Conservation (phyloP, 2,329 filamentous ascomycete species). For the Grosmannia serpens region DNA sequence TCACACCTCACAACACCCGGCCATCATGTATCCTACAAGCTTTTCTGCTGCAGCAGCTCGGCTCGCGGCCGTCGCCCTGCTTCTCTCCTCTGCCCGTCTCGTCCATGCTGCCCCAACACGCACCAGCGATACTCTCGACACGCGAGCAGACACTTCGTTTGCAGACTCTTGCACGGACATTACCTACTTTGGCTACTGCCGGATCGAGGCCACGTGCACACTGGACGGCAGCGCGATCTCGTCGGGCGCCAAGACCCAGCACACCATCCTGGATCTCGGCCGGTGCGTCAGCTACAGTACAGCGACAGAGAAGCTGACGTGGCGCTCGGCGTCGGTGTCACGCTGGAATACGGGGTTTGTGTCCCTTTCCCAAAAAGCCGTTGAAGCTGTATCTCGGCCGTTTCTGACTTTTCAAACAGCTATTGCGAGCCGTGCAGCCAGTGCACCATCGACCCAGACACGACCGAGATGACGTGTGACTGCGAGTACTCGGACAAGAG, state of each 20-base stretch:
- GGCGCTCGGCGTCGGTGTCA: constrained; percentile 4
- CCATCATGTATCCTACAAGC: neutral
- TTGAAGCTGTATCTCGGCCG: too few relatives aligned
- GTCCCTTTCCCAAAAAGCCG: neutral
- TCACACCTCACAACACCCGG: too few relatives aligned
- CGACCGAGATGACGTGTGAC: constrained; percentile 8
- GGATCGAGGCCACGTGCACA: constrained; percentile 9
- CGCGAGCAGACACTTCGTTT: constrained; percentile 1
- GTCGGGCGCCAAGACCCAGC: neutral
- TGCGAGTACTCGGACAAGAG: constrained; percentile 2
- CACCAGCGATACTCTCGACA: neutral
- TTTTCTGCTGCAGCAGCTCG: neutral
- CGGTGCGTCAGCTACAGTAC: constrained; percentile 8
- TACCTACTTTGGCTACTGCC: constrained; percentile 11
- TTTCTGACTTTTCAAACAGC: neutral
- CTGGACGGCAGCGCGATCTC: constrained; percentile 1
- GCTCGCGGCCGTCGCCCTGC: neutral
- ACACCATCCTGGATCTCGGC: constrained; percentile 9
- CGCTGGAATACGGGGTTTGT: constrained; percentile 4
- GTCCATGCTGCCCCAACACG: neutral
- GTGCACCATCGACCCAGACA: constrained; percentile 6
- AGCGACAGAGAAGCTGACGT: neutral
- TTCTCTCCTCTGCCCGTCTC: neutral
- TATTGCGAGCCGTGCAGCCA: constrained; percentile 9
- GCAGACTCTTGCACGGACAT: constrained; percentile 4